Evolutionary conservation across 768 basidiomycete genomes (phyloP).

Genomic region (Leccinum pellstonianum): DNA sequence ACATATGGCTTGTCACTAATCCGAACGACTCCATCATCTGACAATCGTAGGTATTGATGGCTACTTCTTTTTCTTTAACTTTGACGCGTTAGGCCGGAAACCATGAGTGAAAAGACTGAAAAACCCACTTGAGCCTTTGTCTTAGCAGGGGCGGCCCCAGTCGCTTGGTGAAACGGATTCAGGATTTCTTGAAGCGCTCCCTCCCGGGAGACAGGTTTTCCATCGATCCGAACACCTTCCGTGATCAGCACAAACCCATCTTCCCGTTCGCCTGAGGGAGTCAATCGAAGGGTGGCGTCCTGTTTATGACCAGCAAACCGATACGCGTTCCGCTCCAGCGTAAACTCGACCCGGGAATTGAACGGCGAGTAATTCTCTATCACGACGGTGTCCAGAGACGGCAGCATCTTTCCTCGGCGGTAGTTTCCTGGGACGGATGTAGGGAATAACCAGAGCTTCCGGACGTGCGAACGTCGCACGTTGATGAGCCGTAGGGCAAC

Average conservation of each 20-base stretch:
- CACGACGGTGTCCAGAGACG: slow-evolving; percentile 28
- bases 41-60: neutral
- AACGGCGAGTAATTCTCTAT: slow-evolving; percentile 23
- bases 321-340: slow-evolving; percentile 26
- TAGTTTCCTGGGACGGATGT: slow-evolving; percentile 23
- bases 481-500: slow-evolving; percentile 29
- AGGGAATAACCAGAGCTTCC: slow-evolving; percentile 33
- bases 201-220: slow-evolving; percentile 18
- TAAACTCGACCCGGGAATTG: slow-evolving; percentile 23
- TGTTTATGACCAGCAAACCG: slow-evolving; percentile 21
- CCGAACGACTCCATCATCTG: slow-evolving; percentile 7
- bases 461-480: slow-evolving; percentile 28
- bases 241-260: slow-evolving; percentile 25
- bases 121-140: slow-evolving; percentile 20
- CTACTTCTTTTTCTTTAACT: slow-evolving; percentile 21
- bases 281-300: slow-evolving; percentile 21
- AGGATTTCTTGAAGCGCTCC: slow-evolving; percentile 24
- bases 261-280: slow-evolving; percentile 11
- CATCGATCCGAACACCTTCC: slow-evolving; percentile 27
- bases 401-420: slow-evolving; percentile 17
- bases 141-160: slow-evolving; percentile 6
- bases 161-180: slow-evolving; percentile 16
- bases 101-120: neutral
- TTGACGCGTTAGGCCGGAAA: slow-evolving; percentile 9
- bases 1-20: neutral